Conservation (phyloP, 2,329 filamentous ascomycete species). For the Cercospora canescens region DNA sequence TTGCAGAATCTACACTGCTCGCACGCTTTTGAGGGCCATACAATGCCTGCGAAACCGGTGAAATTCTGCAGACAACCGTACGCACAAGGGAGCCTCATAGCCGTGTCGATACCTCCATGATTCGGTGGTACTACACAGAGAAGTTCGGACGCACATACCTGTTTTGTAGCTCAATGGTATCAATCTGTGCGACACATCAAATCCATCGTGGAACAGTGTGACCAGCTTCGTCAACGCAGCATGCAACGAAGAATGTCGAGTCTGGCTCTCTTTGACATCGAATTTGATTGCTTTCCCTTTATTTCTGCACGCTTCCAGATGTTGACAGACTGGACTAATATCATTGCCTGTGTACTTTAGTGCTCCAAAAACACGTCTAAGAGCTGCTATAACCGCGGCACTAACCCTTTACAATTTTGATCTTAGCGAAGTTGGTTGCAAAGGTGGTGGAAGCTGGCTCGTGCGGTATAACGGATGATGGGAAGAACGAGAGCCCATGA, state of each 20-base stretch:
- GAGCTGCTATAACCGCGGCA: neutral
- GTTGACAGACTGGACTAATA: too few species aligned
- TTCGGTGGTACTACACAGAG: neutral
- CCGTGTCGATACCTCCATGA: neutral
- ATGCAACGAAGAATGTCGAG: neutral
- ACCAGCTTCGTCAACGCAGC: neutral
- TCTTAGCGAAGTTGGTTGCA: neutral
- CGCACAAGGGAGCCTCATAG: neutral
- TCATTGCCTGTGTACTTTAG: too few species aligned
- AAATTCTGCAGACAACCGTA: neutral
- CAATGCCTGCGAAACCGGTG: neutral
- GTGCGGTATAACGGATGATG: neutral
- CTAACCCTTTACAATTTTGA: neutral
- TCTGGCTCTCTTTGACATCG: too few species aligned
- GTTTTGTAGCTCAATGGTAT: neutral
- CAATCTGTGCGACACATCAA: neutral
- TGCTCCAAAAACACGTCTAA: neutral
- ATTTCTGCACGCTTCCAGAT: too few species aligned
- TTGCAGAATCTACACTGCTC: neutral
- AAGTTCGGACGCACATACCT: neutral
- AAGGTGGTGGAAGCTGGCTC: neutral
- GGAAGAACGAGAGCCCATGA: too few species aligned
- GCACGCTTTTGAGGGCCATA: neutral
- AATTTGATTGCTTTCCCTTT: too few species aligned
- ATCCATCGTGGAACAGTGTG: neutral